Evolutionary conservation across 345 rosid genomes (phyloP).

Genomic region (Dovyalis caffra): DNA sequence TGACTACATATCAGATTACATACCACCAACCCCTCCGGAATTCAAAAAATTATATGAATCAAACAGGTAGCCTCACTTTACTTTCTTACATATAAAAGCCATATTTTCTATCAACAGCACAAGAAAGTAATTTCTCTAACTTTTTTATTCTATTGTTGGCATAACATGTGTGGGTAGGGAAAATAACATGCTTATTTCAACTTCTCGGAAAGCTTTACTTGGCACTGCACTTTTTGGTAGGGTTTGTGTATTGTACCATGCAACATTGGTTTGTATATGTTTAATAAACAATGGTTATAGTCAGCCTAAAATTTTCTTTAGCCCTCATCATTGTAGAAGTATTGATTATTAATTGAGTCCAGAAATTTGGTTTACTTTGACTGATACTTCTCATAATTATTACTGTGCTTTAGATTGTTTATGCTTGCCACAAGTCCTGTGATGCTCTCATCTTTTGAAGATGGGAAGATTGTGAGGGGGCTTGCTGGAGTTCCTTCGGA

Average conservation of each 20-base stretch:
- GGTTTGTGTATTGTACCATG: too few relatives aligned
- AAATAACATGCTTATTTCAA: too few relatives aligned
- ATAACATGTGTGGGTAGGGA: too few relatives aligned
- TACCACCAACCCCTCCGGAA: conserved; percentile 50
- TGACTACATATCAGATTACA: conserved; percentile 46
- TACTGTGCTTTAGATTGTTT: conserved; percentile 32
- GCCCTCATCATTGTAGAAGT: neutral
- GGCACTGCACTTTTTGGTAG: too few relatives aligned
- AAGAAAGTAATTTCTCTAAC: neutral
- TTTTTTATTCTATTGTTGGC: neutral
- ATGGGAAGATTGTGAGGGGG: conserved; percentile 64
- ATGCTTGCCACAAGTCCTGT: conserved; percentile 46
- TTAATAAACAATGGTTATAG: too few relatives aligned
- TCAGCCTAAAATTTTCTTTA: neutral
- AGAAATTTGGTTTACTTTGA: neutral
- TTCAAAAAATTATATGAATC: conserved; percentile 34
- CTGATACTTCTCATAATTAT: neutral
- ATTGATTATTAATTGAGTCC: neutral
- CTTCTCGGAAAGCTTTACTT: neutral
- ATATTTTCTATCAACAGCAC: neutral
- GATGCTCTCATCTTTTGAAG: conserved; percentile 65
- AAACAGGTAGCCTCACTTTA: conserved; percentile 31
- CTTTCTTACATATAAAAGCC: neutral
- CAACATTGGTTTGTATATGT: neutral
- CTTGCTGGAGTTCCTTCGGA: conserved; percentile 71